Conservation (phyloP, 2,329 filamentous ascomycete species). For the Sclerotinia subarctica region DNA sequence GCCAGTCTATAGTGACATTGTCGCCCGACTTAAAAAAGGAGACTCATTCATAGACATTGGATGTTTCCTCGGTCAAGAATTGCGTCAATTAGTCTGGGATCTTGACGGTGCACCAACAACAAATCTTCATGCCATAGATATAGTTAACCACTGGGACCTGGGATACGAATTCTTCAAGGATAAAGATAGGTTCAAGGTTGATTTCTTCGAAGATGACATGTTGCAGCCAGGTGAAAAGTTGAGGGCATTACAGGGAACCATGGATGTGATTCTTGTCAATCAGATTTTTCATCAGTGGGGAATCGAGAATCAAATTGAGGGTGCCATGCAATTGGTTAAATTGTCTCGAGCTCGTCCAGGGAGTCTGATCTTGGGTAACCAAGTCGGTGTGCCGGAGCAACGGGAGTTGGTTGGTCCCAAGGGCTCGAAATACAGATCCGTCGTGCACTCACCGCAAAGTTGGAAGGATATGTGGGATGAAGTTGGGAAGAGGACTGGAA, state of each 20-base stretch:
- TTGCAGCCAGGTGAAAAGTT: slow-evolving; percentile 16
- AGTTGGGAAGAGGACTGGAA: background rate
- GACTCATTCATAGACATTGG: slow-evolving; percentile 31
- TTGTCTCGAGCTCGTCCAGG: background rate
- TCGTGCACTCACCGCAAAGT: background rate
- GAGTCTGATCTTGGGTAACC: slow-evolving; percentile 5
- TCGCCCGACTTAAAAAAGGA: slow-evolving; percentile 23
- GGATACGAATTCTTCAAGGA: slow-evolving; percentile 42
- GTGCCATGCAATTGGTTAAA: background rate
- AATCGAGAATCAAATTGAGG: background rate
- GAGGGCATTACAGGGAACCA: background rate
- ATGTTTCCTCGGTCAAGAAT: slow-evolving; percentile 42
- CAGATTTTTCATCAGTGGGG: slow-evolving; percentile 14
- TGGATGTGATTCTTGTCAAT: slow-evolving; percentile 4
- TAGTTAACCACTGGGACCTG: slow-evolving; percentile 37
- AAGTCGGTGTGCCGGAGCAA: background rate
- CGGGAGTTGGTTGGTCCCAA: background rate
- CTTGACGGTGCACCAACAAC: slow-evolving; percentile 39
- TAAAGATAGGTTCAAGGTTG: slow-evolving; percentile 34
- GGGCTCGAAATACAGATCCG: background rate
- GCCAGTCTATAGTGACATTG: slow-evolving; percentile 23
- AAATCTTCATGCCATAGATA: slow-evolving; percentile 38
- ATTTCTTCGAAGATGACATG: slow-evolving; percentile 39
- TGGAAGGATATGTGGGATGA: slow-evolving; percentile 1
- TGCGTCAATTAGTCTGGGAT: slow-evolving; percentile 36